These are phyloP conservation scores for Didymella exigua DNA, from an alignment of 2,329 filamentous ascomycete species.

Conservation along the genomic window DNA sequence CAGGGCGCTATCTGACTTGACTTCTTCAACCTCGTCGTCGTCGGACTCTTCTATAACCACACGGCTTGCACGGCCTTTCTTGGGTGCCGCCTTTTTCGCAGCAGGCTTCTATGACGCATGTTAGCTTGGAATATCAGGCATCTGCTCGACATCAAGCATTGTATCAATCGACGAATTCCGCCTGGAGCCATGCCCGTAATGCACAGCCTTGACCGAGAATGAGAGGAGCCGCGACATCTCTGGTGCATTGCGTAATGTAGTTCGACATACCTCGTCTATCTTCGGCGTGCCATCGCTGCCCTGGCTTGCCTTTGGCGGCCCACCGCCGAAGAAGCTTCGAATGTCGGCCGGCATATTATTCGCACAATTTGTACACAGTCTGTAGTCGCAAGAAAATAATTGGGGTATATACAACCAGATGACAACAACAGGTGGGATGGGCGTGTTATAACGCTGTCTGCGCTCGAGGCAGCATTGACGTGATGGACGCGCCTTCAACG, in stretches of 20 bases:
- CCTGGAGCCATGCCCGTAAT: not conserved
- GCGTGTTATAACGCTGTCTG: constrained; percentile 3
- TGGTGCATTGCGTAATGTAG: not conserved
- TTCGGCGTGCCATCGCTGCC: constrained; percentile 39
- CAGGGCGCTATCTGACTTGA: constrained; percentile 29
- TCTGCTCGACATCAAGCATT: not conserved
- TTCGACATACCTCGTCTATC: constrained; percentile 41
- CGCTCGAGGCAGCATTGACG: constrained; percentile 16
- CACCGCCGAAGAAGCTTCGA: constrained; percentile 85
- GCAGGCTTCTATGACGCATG: constrained; percentile 28
- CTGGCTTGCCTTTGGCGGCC: constrained; percentile 64
- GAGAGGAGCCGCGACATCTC: not conserved
- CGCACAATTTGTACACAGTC: not conserved
- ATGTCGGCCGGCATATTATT: constrained; percentile 81
- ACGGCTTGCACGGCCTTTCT: constrained; percentile 49
- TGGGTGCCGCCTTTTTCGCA: constrained; percentile 47
- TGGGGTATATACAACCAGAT: too few species aligned
- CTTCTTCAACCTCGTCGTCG: constrained; percentile 60
- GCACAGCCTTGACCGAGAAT: not conserved
- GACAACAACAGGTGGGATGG: constrained; percentile 4
- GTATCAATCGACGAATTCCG: not conserved
- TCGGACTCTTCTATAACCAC: constrained; percentile 76
- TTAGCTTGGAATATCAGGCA: constrained; percentile 11
- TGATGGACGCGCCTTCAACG: constrained; percentile 26
- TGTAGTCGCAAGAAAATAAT: not conserved